Base-by-base conservation (phyloP, 345 rosid species). In the Laguncularia racemosa region DNA sequence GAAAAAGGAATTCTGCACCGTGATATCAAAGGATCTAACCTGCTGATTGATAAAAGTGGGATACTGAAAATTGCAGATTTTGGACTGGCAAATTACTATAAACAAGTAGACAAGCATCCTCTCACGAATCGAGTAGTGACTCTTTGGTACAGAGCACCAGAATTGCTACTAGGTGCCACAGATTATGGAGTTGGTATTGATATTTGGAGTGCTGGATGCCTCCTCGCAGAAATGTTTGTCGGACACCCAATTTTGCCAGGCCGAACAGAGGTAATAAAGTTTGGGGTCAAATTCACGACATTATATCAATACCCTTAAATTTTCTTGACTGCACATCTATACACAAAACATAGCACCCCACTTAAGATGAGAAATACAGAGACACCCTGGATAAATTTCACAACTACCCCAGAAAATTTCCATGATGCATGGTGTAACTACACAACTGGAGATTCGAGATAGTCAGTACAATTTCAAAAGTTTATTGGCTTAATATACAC, bases 161-260 rank as follows among this genome's bases (percentile, higher is more conserved):
- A 84, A 68, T 75, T 84, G 5, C 61, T 84, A 55, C 50, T 81
- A 57, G 87, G 91, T 50, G 57, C 79, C n/a, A 77, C 85, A 11
- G 56, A 70, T 47, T 76, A 84, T 53, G 84, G 87, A 53, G 74
- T 65, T 16, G 87, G 84, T 20, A 79, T 84, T 69, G 87, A 84
- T 70, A 75, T 84, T 46, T 84, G 81, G 87, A 84, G 87, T 66
- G 79, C 85, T 6, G 85, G 91, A 53, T 79, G 87, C 70, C 81
- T 84, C 64, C 66, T 84, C 66, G 85, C 85, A 6, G 85, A 84
- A 69, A 84, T 84, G 91, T 76, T 77, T 20, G 62, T 74, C 0
- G 79, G 82, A 58, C 62, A 57, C 63, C 85, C 87, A 14, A 68
- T 79, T 51, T 57, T 84, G 84, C 84, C 85, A 13, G 87, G 81